Percentiles rank a stretch among this genome's conserved stretches.
Evolutionary conservation across 352 stramenopile genomes (phyloP).

Genomic region (Phytophthora kernoviae): DNA sequence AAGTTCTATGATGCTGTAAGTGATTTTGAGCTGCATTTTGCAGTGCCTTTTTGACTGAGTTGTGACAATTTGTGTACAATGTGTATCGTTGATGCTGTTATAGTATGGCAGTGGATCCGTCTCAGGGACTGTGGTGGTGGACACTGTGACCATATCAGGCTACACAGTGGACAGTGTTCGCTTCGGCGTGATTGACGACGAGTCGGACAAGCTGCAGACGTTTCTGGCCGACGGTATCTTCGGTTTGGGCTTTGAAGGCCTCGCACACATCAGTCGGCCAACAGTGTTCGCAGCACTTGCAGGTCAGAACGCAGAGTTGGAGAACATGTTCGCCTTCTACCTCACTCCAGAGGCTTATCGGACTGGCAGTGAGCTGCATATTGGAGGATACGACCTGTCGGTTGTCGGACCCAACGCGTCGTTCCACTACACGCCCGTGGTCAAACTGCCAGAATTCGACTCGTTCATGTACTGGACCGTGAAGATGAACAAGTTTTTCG

Average conservation of each 20-base stretch:
- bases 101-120: constrained; percentile 86
- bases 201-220: constrained; percentile 73
- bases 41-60: constrained; percentile 6
- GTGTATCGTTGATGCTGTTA: neutral
- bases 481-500: constrained; percentile 72
- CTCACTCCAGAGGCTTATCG: constrained; percentile 79
- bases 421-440: constrained; percentile 89
- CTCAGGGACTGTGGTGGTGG: constrained; percentile 72
- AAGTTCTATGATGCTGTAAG: constrained; percentile 72
- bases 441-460: constrained; percentile 81
- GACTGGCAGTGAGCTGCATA: constrained; percentile 74
- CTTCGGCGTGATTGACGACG: constrained; percentile 75
- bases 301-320: constrained; percentile 65
- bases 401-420: constrained; percentile 81
- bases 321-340: constrained; percentile 91
- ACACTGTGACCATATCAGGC: constrained; percentile 71
- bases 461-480: constrained; percentile 88
- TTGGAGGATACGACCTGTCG: constrained; percentile 85
- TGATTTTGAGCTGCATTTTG: constrained; percentile 4
- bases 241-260: constrained; percentile 83
- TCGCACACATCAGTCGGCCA: constrained; percentile 86
- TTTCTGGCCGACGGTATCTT: constrained; percentile 91
- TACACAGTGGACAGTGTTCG: constrained; percentile 76
- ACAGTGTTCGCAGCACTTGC: constrained; percentile 81
- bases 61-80: constrained; percentile 15